phyloP scores from a whole-genome alignment of 805 yeast species.

The Kazachstania kunashirensis region DNA sequence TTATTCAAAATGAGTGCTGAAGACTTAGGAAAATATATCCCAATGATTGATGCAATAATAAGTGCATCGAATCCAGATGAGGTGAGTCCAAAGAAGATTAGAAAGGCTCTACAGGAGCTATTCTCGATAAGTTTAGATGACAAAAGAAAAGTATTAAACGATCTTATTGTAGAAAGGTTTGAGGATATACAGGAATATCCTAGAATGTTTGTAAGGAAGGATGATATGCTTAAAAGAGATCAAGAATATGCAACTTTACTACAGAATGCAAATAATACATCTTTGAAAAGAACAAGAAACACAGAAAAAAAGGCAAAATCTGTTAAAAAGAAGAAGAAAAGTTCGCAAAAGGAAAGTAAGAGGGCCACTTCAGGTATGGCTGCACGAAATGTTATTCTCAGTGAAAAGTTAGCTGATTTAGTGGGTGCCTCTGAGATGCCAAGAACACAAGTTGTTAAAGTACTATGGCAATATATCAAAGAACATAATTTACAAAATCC shows the following conservation, averaged over 20 bases:
- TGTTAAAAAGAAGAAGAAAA: conserved; percentile 11
- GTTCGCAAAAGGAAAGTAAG: conserved; percentile 2
- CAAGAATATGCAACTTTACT: conserved; percentile 43
- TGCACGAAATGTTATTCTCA: conserved; percentile 38
- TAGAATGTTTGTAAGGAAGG: conserved; percentile 21
- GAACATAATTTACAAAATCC: conserved; percentile 56
- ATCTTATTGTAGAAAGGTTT: conserved; percentile 50
- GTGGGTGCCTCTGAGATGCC: conserved; percentile 40
- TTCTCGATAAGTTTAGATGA: conserved; percentile 48
- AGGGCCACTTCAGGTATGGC: conserved; percentile 25
- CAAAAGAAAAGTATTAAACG: conserved; percentile 46
- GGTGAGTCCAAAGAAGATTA: conserved; percentile 60
- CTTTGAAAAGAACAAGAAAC: conserved; percentile 9
- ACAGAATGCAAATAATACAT: conserved; percentile 21
- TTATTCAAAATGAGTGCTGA: conserved; percentile 2
- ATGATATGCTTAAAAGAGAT: conserved; percentile 40
- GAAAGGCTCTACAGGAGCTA: conserved; percentile 63
- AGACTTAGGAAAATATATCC: conserved; percentile 34
- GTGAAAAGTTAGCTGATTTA: conserved; percentile 42
- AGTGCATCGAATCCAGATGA: conserved; percentile 59
- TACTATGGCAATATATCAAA: conserved; percentile 63
- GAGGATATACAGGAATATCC: conserved; percentile 34
- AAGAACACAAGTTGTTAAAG: conserved; percentile 62
- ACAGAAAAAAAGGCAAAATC: not conserved
- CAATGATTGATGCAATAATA: conserved; percentile 66